These are phyloP conservation scores for Fusarium coicis DNA, from an alignment of 2,329 filamentous ascomycete genomes.

Conservation along the genomic window DNA sequence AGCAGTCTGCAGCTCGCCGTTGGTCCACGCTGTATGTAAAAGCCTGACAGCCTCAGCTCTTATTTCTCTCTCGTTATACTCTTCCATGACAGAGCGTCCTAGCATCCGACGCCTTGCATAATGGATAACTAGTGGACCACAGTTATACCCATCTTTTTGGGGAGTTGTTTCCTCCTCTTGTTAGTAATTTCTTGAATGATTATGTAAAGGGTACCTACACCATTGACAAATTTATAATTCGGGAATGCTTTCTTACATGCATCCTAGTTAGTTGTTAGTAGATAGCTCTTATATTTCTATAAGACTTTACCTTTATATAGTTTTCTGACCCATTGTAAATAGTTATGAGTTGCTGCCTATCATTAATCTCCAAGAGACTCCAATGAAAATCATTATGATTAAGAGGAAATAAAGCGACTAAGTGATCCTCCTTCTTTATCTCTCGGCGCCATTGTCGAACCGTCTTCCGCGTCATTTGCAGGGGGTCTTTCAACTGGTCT, in stretches of 20 bases:
- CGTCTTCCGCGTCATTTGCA: neutral
- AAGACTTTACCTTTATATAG: neutral
- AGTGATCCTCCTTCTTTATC: neutral
- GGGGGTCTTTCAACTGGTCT: neutral
- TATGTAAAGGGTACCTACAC: neutral
- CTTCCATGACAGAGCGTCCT: neutral
- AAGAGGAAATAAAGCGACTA: neutral
- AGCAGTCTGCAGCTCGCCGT: neutral
- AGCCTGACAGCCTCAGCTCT: neutral
- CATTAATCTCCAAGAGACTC: neutral
- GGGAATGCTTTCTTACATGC: neutral
- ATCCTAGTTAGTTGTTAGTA: neutral
- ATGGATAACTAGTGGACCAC: neutral
- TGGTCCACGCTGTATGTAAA: neutral
- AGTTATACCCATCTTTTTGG: neutral
- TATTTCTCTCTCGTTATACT: neutral
- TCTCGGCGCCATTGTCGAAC: constrained; percentile 4
- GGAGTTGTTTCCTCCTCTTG: neutral
- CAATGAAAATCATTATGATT: neutral
- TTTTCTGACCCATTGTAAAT: neutral
- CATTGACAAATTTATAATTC: neutral
- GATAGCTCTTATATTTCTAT: neutral
- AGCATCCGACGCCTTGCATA: neutral
- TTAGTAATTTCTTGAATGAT: neutral
- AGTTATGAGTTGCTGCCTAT: neutral